A percentile compares a stretch with the other conserved stretches of the same genome.
phyloP scores from a whole-genome alignment of 2,329 filamentous ascomycete species.

The Aquanectria penicillioides region DNA sequence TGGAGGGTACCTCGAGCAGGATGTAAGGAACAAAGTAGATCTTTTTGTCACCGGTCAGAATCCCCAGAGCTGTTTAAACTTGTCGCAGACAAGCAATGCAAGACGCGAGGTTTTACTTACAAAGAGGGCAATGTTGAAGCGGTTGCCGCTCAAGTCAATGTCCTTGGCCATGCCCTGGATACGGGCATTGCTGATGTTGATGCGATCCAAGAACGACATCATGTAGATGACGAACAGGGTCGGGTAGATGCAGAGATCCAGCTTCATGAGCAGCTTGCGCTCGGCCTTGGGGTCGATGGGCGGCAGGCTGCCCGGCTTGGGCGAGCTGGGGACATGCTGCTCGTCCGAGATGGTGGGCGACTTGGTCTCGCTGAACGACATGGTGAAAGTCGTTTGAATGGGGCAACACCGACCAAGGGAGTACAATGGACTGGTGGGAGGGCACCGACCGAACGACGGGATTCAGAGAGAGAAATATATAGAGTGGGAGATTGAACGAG shows the following conservation, averaged over 20 bases:
- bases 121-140: conserved; percentile 56
- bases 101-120: conserved; percentile 37
- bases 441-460: not conserved
- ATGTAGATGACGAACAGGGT: conserved; percentile 54
- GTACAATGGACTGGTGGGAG: not conserved
- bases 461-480: not conserved
- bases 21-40: conserved; percentile 55
- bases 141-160: conserved; percentile 51
- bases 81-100: not conserved
- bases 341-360: conserved; percentile 23
- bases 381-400: conserved; percentile 8
- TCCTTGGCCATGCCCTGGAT: conserved; percentile 56
- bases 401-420: not conserved
- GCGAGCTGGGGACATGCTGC: conserved; percentile 23
- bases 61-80: not conserved
- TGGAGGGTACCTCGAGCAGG: conserved; percentile 56
- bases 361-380: conserved; percentile 32
- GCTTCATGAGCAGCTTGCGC: conserved; percentile 50
- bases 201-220: conserved; percentile 55
- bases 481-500: not conserved
- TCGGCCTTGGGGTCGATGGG: conserved; percentile 47
- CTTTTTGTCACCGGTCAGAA: conserved; percentile 22
- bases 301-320: conserved; percentile 6
- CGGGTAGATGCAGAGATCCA: conserved; percentile 53
- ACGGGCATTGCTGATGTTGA: conserved; percentile 59